phyloP scores from a whole-genome alignment of 2,329 filamentous ascomycete species.

The Calonectria multiphialidica region DNA sequence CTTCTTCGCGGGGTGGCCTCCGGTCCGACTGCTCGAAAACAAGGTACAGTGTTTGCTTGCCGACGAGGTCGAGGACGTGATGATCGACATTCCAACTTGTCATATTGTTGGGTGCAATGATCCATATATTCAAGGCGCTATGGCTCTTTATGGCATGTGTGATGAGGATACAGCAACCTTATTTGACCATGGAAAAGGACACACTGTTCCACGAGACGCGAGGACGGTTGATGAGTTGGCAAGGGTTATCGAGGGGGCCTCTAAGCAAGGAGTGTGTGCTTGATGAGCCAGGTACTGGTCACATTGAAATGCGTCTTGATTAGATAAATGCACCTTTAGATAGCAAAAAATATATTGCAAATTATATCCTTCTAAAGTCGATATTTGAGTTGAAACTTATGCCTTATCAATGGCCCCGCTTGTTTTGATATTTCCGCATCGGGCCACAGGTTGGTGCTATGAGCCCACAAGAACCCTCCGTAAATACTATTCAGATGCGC shows the following conservation, averaged over 20 bases:
- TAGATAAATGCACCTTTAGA: background rate
- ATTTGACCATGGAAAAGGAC: slow-evolving; percentile 76
- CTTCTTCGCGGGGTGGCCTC: slow-evolving; percentile 68
- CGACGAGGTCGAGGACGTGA: slow-evolving; percentile 61
- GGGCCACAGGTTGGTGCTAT: background rate
- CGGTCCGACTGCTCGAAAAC: slow-evolving; percentile 53
- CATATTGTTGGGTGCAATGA: slow-evolving; percentile 68
- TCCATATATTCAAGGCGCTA: slow-evolving; percentile 70
- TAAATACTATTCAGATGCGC: background rate
- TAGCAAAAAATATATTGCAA: background rate
- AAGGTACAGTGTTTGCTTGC: slow-evolving; percentile 59
- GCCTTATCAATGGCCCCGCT: background rate
- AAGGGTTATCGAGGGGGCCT: slow-evolving; percentile 17
- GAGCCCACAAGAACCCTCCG: background rate
- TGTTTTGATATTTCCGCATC: background rate
- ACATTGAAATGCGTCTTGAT: background rate
- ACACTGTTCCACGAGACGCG: slow-evolving; percentile 69
- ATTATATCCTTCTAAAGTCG: background rate
- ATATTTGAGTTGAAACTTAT: background rate
- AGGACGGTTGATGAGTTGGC: slow-evolving; percentile 60
- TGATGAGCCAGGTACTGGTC: background rate
- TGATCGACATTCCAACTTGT: slow-evolving; percentile 65
- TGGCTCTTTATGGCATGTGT: slow-evolving; percentile 73
- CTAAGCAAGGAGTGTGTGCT: slow-evolving; percentile 1
- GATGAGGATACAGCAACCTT: slow-evolving; percentile 69